These are phyloP conservation scores for Pichia nakasei DNA, from an alignment of 805 yeast genomes.

Conservation along the genomic window DNA sequence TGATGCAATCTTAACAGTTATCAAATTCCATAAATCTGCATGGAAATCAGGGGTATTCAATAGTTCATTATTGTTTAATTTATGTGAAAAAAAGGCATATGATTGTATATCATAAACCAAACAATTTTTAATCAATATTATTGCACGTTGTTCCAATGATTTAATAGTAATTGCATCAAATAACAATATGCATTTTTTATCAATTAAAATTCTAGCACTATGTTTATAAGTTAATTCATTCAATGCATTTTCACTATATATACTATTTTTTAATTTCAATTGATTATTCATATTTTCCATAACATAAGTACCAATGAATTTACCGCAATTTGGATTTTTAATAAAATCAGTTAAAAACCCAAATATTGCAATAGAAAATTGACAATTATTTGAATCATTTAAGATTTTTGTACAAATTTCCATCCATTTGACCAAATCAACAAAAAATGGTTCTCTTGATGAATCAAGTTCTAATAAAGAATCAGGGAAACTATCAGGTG, in stretches of 20 bases:
- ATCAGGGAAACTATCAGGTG: slow-evolving; percentile 3
- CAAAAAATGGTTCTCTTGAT: slow-evolving; percentile 19
- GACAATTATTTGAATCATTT: slow-evolving; percentile 40
- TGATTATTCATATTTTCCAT: slow-evolving; percentile 17
- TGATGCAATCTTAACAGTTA: slow-evolving; percentile 17
- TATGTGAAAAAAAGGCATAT: slow-evolving; percentile 18
- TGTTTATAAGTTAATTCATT: slow-evolving; percentile 32
- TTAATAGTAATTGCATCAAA: slow-evolving; percentile 18
- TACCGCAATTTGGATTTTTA: slow-evolving; percentile 17
- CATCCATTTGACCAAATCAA: slow-evolving; percentile 52
- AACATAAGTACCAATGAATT: slow-evolving; percentile 19
- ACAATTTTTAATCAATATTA: slow-evolving; percentile 14
- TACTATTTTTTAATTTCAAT: slow-evolving; percentile 10
- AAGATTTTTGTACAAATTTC: slow-evolving; percentile 32
- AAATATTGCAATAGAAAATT: slow-evolving; percentile 44
- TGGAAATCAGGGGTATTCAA: slow-evolving; percentile 14
- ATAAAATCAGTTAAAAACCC: slow-evolving; percentile 34
- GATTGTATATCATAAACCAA: slow-evolving; percentile 19
- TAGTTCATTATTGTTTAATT: slow-evolving; percentile 11
- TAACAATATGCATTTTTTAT: slow-evolving; percentile 30
- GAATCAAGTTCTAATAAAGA: slow-evolving; percentile 9
- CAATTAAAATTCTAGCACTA: slow-evolving; percentile 43
- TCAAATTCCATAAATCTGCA: slow-evolving; percentile 19
- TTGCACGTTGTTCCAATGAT: slow-evolving; percentile 12
- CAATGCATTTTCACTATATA: slow-evolving; percentile 15